Percentiles rank a stretch among this genome's conserved stretches.
Conservation (phyloP, 306 rosid genomes). For the Citrullus mucosospermus region DNA sequence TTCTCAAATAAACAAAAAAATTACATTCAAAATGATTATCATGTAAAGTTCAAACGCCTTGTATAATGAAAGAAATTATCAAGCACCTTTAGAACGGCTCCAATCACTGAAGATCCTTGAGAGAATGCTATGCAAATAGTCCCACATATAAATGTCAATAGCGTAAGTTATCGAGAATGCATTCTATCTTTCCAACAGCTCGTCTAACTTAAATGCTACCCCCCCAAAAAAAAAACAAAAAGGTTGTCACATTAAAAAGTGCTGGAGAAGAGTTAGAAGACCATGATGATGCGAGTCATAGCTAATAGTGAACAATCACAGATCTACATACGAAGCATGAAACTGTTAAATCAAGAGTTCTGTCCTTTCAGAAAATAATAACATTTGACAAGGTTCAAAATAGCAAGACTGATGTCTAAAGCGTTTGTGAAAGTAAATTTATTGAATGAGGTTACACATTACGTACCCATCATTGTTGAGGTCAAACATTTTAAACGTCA, state of each 20-base stretch:
- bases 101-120: background rate
- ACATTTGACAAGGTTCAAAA: background rate
- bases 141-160: background rate
- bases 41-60: background rate
- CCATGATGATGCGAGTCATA: too few relatives aligned
- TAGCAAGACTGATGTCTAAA: background rate
- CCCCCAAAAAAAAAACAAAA: too few relatives aligned
- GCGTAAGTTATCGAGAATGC: background rate
- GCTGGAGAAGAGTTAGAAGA: too few relatives aligned
- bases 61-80: background rate
- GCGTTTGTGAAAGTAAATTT: background rate
- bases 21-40: background rate
- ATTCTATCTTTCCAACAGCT: background rate
- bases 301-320: too few relatives aligned
- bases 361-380: background rate
- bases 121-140: background rate
- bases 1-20: background rate
- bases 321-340: too few relatives aligned
- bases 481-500: constrained; percentile 81
- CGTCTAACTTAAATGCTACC: background rate
- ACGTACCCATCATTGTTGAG: constrained; percentile 56
- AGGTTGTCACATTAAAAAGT: too few relatives aligned
- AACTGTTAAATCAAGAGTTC: background rate
- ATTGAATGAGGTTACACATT: constrained; percentile 2
- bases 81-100: background rate